Percentiles rank a stretch among this genome's conserved stretches.
Conservation (phyloP, 1,284 basidiomycete species). For the Microbotryum intermedium region DNA sequence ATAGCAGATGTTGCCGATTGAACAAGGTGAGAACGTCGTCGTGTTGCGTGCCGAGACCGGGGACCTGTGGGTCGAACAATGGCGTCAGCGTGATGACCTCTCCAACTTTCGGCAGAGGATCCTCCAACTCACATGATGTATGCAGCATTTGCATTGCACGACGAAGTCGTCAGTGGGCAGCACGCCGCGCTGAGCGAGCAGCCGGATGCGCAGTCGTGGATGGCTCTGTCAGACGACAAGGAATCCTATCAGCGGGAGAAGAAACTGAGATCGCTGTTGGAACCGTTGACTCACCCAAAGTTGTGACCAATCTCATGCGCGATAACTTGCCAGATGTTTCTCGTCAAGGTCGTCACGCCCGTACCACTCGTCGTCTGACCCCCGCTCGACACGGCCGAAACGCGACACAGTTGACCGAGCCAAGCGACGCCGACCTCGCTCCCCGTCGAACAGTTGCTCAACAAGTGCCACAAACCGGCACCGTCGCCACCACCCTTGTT, state of each 20-base stretch:
- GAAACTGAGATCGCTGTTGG: neutral
- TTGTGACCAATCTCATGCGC: slow-evolving; percentile 83
- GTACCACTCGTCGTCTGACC: slow-evolving; percentile 49
- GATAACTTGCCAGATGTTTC: slow-evolving; percentile 61
- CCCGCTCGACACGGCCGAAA: slow-evolving; percentile 6
- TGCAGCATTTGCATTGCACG: slow-evolving; percentile 53
- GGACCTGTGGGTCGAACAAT: slow-evolving; percentile 49
- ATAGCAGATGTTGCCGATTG: slow-evolving; percentile 74
- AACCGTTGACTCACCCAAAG: slow-evolving; percentile 49
- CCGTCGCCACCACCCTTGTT: slow-evolving; percentile 46
- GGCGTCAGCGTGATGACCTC: neutral
- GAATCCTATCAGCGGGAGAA: neutral
- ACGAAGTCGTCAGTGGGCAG: slow-evolving; percentile 57
- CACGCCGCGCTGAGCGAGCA: slow-evolving; percentile 55
- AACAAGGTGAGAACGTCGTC: slow-evolving; percentile 66
- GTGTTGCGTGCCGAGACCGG: slow-evolving; percentile 46
- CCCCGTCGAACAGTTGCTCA: slow-evolving; percentile 76
- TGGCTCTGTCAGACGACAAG: slow-evolving; percentile 48
- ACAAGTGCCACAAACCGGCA: slow-evolving; percentile 75
- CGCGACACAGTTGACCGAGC: slow-evolving; percentile 59
- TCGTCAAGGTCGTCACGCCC: slow-evolving; percentile 63
- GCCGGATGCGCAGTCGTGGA: slow-evolving; percentile 50
- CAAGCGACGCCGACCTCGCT: slow-evolving; percentile 84
- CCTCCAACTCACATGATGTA: slow-evolving; percentile 61
- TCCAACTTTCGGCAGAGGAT: neutral